Evolutionary conservation across 495 filamentous ascomycete genomes (phyloP).

Genomic region (Sordaria brevicollis): DNA sequence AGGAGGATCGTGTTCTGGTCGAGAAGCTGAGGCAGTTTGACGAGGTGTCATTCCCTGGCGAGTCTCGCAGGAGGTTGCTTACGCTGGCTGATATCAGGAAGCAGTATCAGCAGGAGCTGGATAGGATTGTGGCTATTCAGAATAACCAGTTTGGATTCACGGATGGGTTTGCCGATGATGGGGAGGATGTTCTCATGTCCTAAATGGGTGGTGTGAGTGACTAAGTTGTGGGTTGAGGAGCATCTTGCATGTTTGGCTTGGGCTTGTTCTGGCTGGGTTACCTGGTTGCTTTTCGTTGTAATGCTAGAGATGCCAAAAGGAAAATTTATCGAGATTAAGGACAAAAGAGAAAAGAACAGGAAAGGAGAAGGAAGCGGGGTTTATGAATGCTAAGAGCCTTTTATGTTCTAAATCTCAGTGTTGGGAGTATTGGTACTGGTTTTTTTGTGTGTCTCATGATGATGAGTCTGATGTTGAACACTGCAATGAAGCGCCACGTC

Average conservation of each 20-base stretch:
- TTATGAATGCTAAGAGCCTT: neutral
- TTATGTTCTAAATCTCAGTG: neutral
- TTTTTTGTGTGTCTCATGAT: neutral
- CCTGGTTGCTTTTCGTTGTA: neutral
- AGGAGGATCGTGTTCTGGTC: neutral
- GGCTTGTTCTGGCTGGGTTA: no score
- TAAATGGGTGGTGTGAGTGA: no score
- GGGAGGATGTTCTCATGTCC: neutral
- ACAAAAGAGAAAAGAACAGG: neutral
- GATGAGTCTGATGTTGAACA: neutral
- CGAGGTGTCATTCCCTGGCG: neutral
- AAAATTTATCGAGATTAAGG: neutral
- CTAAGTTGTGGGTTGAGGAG: no score
- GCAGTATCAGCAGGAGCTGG: conserved; percentile 79
- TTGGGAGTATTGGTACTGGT: neutral
- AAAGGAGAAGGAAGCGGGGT: neutral
- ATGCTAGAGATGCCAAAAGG: neutral
- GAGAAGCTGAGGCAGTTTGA: conserved; percentile 3
- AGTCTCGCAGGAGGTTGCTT: conserved; percentile 49
- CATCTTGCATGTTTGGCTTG: neutral
- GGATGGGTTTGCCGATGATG: neutral
- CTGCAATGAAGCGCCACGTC: no score
- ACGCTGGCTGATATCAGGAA: conserved; percentile 74
- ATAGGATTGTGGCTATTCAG: conserved; percentile 55
- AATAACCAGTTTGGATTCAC: conserved; percentile 48